Base-by-base conservation (phyloP, 108 stramenopile species). In the Cylindrotheca fusiformis region DNA sequence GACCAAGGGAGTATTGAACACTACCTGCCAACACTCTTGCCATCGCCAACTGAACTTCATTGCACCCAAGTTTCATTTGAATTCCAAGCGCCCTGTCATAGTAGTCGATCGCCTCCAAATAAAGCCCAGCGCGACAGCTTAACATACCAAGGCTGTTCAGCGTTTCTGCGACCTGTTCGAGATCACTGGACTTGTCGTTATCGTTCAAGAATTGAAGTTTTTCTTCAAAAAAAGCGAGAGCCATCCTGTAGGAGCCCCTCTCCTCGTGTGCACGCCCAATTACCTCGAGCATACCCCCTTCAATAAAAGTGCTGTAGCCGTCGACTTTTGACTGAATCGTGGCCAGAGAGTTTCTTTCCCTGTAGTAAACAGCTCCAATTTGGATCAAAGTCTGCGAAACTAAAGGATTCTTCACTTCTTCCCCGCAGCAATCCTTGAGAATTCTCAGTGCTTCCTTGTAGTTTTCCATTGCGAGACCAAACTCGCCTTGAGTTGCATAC, bases 291-390 rank as follows among this genome's bases (percentile, higher is more conserved):
- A 88, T 85, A 8, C 87, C 87, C n/a, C 73, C 76, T 68, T 85
- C 80, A 32, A 88, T 81, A 54, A 88, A 85, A 14, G 82, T 81
- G 21, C 63, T 65, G 63, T 88, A 88, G 51, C 79, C 84, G 47
- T 85, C 81, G 20, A 25, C 8, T 17, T 81, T 76, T 12, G 77
- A 68, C 53, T 76, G 71, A 44, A 82, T 82, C 23, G 71, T 82
- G 20, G 68, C 51, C 3, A 85, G 60, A 22, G 82, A 75, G 59
- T 88, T 88, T 24, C 80, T 73, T 63, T 88, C 87, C 27, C 72
- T 76, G 69, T 88, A 88, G 62, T 88, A 88, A 1, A 88, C 87
- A 48, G 80, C 78, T 19, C 87, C 87, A 58, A 88, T 88, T 8
- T 72, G 77, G 60, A 85, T 82, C 14, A 88, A 60, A 41, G 87